Conservation (phyloP, 768 basidiomycete species). For the Nidula microcarpa region DNA sequence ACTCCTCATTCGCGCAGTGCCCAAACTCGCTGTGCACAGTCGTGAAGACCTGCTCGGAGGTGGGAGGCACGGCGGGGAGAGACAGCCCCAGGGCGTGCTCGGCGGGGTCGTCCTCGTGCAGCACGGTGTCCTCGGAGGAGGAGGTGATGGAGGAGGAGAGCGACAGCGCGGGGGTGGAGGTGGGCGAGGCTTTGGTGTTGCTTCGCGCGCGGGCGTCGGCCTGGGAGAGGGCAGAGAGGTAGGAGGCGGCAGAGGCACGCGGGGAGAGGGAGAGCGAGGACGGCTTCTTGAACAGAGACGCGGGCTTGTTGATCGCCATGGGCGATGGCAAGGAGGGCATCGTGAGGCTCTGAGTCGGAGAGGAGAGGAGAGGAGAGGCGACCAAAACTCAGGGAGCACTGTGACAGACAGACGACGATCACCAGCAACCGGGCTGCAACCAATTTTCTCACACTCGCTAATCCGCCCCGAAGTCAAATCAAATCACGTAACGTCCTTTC, state of each 20-base stretch:
- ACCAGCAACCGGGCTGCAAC: too few relatives aligned
- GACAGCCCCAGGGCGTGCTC: constrained; percentile 49
- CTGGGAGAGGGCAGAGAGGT: constrained; percentile 41
- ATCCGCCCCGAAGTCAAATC: too few relatives aligned
- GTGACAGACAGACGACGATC: too few relatives aligned
- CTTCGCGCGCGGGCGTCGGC: constrained; percentile 62
- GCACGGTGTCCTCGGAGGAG: constrained; percentile 64
- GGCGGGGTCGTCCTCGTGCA: constrained; percentile 52
- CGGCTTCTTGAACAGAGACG: constrained; percentile 49
- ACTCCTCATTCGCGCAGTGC: constrained; percentile 76
- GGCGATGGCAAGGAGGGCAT: constrained; percentile 29
- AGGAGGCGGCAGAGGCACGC: constrained; percentile 51
- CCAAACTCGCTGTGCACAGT: constrained; percentile 92
- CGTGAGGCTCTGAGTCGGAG: not conserved
- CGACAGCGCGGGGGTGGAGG: constrained; percentile 70
- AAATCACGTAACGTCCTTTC: too few relatives aligned
- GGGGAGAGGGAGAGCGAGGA: constrained; percentile 27
- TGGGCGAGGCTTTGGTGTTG: constrained; percentile 33
- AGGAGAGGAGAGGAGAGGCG: not conserved
- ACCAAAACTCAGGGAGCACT: not conserved
- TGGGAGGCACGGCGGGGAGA: constrained; percentile 65
- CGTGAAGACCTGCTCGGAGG: constrained; percentile 73
- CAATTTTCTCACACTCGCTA: too few relatives aligned
- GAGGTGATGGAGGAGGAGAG: constrained; percentile 70
- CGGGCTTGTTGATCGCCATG: constrained; percentile 41